A percentile compares a stretch with the other conserved stretches of the same genome.
These are phyloP conservation scores for Astrephomene gubernaculifera DNA, from an alignment of 139 green algal genomes.

Conservation along the genomic window DNA sequence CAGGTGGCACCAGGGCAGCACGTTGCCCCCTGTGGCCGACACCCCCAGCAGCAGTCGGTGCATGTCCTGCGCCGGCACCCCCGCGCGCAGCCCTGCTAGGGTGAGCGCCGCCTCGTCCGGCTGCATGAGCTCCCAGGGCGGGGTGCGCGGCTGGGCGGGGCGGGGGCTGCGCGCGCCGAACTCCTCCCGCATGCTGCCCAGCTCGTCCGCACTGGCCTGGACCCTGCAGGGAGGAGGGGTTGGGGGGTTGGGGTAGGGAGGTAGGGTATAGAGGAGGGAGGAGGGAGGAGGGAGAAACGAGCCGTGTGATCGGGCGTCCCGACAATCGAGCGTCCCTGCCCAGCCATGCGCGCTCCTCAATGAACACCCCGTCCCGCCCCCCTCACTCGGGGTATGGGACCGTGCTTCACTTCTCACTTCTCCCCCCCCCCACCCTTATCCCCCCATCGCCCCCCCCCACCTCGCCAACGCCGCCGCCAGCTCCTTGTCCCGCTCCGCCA, in stretches of 20 bases:
- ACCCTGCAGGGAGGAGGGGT: not conserved
- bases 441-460: not conserved
- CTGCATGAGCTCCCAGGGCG: slow-evolving; percentile 47
- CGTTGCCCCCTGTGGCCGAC: slow-evolving; percentile 25
- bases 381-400: too few relatives aligned
- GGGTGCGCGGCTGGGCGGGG: slow-evolving; percentile 37
- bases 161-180: slow-evolving; percentile 28
- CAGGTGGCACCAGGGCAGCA: slow-evolving; percentile 48
- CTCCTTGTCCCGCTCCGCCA: slow-evolving; percentile 33
- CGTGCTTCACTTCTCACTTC: too few relatives aligned
- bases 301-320: too few relatives aligned
- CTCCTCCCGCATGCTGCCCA: slow-evolving; percentile 32
- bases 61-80: slow-evolving; percentile 40
- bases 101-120: slow-evolving; percentile 31
- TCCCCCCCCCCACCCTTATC: too few relatives aligned
- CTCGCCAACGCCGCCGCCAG: slow-evolving; percentile 13
- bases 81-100: slow-evolving; percentile 23
- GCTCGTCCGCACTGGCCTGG: not conserved
- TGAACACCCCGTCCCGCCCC: too few relatives aligned
- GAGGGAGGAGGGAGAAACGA: not conserved
- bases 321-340: too few relatives aligned
- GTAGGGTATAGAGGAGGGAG: not conserved
- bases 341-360: too few relatives aligned
- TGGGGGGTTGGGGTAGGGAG: not conserved
- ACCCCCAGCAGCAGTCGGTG: slow-evolving; percentile 46